Evolutionary conservation across 139 green algal species (phyloP).

Genomic region (Spirogloea muscicola): DNA sequence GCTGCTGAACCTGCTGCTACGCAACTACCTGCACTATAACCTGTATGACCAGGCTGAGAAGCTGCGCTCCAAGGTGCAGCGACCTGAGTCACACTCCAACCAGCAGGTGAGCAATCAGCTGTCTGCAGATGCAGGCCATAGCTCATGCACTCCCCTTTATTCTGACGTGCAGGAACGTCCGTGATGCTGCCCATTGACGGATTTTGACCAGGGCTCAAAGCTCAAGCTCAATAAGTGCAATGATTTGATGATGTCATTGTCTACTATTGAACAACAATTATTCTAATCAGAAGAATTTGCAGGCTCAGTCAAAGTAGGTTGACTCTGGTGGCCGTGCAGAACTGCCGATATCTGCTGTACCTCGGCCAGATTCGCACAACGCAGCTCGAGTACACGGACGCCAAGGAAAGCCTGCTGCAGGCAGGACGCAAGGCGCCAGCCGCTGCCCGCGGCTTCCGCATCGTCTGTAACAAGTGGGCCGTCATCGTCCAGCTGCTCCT

Average conservation of each 20-base stretch:
- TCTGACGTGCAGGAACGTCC: no score
- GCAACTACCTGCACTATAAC: constrained; percentile 93
- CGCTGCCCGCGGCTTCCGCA: constrained; percentile 80
- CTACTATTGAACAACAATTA: no score
- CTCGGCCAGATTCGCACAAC: constrained; percentile 88
- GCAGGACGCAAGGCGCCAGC: constrained; percentile 70
- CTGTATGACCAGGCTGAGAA: constrained; percentile 97
- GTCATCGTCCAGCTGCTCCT: constrained; percentile 87
- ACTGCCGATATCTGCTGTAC: constrained; percentile 92
- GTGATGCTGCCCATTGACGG: no score
- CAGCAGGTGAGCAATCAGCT: constrained; percentile 45
- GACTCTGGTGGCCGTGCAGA: no score
- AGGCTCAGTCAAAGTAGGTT: no score
- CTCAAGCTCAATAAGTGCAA: no score
- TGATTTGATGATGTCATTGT: no score
- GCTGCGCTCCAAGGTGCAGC: constrained; percentile 87
- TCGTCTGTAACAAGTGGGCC: constrained; percentile 86
- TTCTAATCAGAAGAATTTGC: no score
- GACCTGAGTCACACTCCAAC: constrained; percentile 70
- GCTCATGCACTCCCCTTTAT: no score
- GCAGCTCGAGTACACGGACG: constrained; percentile 95
- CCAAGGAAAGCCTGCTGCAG: constrained; percentile 91
- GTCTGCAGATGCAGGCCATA: no score
- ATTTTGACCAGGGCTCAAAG: no score
- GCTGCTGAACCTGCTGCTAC: constrained; percentile 93